A percentile compares a stretch with the other conserved stretches of the same genome.
Conservation (phyloP, 805 yeast species). For the Spathaspora passalidarum region DNA sequence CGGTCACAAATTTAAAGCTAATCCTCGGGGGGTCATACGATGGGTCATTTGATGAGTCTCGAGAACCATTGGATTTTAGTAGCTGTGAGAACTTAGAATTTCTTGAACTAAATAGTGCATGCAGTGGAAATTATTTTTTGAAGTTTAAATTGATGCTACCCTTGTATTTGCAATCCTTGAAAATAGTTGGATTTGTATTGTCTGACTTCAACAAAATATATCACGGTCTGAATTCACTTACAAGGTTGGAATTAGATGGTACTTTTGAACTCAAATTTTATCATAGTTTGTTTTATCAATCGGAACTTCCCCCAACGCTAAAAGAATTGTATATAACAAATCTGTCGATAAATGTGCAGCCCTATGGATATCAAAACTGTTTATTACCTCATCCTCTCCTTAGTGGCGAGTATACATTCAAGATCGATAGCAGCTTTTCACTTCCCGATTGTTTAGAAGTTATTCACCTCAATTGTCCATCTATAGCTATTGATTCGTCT, state of each 20-base stretch:
- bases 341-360: neutral
- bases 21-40: neutral
- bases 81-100: neutral
- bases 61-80: neutral
- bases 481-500: neutral
- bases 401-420: neutral
- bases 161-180: neutral
- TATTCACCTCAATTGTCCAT: neutral
- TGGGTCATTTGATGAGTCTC: neutral
- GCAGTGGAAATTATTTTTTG: neutral
- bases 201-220: neutral
- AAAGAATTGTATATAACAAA: neutral
- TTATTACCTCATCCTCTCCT: neutral
- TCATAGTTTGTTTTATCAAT: neutral
- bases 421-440: neutral
- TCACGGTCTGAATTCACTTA: neutral
- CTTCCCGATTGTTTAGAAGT: neutral
- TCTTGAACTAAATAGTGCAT: neutral
- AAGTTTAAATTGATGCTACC: neutral
- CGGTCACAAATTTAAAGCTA: neutral
- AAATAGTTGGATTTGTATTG: neutral
- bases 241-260: neutral
- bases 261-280: neutral
- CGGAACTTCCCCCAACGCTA: neutral
- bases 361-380: neutral